phyloP scores from a whole-genome alignment of 2,329 filamentous ascomycete genomes.

The Zymoseptoria crescenta region DNA sequence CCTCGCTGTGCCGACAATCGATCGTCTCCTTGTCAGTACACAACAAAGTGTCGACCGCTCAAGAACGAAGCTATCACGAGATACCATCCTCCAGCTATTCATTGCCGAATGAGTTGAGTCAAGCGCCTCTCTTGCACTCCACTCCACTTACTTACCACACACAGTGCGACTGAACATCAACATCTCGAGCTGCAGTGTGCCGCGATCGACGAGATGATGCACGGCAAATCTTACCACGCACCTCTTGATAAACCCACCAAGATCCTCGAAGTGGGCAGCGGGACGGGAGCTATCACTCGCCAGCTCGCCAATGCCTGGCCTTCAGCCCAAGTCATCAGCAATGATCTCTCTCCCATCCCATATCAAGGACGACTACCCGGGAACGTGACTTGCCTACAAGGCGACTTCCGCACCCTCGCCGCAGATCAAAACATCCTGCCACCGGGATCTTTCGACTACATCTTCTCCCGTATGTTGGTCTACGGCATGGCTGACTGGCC shows the following conservation, averaged over 20 bases:
- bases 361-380: neutral
- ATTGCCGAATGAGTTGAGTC: neutral
- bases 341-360: constrained; percentile 23
- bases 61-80: too few relatives aligned
- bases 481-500: constrained; percentile 18
- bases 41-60: too few relatives aligned
- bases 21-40: too few relatives aligned
- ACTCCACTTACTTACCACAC: neutral
- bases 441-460: constrained; percentile 12
- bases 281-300: constrained; percentile 24
- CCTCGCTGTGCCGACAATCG: too few relatives aligned
- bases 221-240: constrained; percentile 5
- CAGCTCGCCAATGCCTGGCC: constrained; percentile 5
- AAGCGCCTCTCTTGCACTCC: neutral
- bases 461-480: constrained; percentile 17
- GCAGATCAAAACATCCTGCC: neutral
- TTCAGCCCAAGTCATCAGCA: constrained; percentile 27
- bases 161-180: constrained; percentile 12
- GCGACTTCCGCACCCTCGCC: neutral
- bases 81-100: neutral
- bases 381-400: neutral
- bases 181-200: constrained; percentile 11
- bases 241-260: constrained; percentile 2
- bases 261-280: constrained; percentile 19
- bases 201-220: constrained; percentile 4